phyloP scores from a whole-genome alignment of 768 basidiomycete genomes.

The Tulasnella sp. region DNA sequence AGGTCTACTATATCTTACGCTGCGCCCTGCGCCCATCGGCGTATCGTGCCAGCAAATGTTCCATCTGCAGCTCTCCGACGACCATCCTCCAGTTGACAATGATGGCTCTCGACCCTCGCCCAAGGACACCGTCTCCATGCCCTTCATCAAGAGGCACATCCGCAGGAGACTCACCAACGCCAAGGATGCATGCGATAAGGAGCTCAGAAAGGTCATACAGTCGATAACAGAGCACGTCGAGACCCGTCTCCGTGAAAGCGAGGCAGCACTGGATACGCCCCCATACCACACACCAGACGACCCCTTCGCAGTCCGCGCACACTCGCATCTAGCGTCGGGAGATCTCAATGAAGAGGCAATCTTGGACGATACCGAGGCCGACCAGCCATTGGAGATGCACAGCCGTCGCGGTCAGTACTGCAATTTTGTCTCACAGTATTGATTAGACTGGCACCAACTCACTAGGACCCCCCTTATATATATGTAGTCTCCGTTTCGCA shows the following conservation, averaged over 20 bases:
- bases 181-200: slow-evolving; percentile 96
- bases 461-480: slow-evolving; percentile 49
- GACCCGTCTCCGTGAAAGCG: slow-evolving; percentile 73
- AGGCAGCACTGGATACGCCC: slow-evolving; percentile 55
- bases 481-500: slow-evolving; percentile 73
- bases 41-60: slow-evolving; percentile 39
- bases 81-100: slow-evolving; percentile 48
- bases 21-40: slow-evolving; percentile 32
- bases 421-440: slow-evolving; percentile 23
- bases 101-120: slow-evolving; percentile 23
- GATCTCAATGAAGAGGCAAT: slow-evolving; percentile 62
- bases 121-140: slow-evolving; percentile 83
- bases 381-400: slow-evolving; percentile 40
- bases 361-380: slow-evolving; percentile 73
- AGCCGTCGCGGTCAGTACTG: slow-evolving; percentile 34
- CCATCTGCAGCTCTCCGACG: slow-evolving; percentile 45
- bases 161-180: slow-evolving; percentile 90
- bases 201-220: slow-evolving; percentile 90
- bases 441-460: slow-evolving; percentile 39
- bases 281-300: slow-evolving; percentile 36
- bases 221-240: slow-evolving; percentile 95
- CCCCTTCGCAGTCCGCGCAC: slow-evolving; percentile 23
- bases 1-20: slow-evolving; percentile 18
- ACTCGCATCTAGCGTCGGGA: slow-evolving; percentile 29
- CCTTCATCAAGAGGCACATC: slow-evolving; percentile 88